phyloP scores from a whole-genome alignment of 768 basidiomycete genomes.

The Psilocybe azurescens region DNA sequence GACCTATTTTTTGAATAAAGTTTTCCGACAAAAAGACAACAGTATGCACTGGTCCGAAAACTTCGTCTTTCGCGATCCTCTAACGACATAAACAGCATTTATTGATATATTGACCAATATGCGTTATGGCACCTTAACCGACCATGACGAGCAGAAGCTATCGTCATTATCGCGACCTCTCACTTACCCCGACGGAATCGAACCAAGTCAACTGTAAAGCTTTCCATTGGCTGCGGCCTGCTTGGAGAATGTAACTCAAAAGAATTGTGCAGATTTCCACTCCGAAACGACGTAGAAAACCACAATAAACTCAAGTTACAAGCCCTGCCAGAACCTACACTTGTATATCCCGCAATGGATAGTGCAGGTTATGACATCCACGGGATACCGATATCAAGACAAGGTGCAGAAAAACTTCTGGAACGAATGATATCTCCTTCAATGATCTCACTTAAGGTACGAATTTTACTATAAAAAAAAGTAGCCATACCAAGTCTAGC shows the following conservation, averaged over 20 bases:
- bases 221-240: neutral
- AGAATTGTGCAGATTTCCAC: slow-evolving; percentile 66
- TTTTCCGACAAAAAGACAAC: slow-evolving; percentile 76
- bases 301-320: slow-evolving; percentile 70
- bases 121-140: slow-evolving; percentile 70
- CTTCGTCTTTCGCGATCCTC: neutral
- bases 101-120: slow-evolving; percentile 89
- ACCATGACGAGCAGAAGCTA: slow-evolving; percentile 60
- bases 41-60: slow-evolving; percentile 31
- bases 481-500: neutral
- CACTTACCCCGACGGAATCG: slow-evolving; percentile 70
- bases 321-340: slow-evolving; percentile 43
- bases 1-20: slow-evolving; percentile 56
- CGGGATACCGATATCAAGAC: slow-evolving; percentile 32
- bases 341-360: slow-evolving; percentile 48
- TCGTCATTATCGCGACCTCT: slow-evolving; percentile 60
- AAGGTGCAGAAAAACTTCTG: slow-evolving; percentile 37
- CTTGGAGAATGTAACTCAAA: neutral
- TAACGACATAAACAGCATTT: slow-evolving; percentile 56
- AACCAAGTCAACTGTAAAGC: slow-evolving; percentile 79
- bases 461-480: no score
- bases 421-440: slow-evolving; percentile 56
- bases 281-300: slow-evolving; percentile 75
- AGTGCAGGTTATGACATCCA: slow-evolving; percentile 47
- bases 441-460: slow-evolving; percentile 53